Evolutionary conservation across 2,329 filamentous ascomycete species (phyloP), one percentile per base, ranked within the genome.

Genomic region (Talaromyces sp.): DNA sequence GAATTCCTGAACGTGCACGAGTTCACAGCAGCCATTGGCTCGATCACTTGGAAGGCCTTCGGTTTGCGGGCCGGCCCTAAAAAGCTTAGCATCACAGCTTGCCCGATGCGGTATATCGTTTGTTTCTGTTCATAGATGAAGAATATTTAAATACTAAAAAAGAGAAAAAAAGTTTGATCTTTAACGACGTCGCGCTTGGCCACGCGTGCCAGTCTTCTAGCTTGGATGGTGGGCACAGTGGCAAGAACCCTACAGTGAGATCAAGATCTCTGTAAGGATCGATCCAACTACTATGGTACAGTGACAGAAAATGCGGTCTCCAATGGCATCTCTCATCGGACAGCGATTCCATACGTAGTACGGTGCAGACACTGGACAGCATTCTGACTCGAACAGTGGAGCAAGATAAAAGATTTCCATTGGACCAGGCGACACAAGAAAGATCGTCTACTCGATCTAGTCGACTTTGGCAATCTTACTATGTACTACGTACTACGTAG

Each of bases 31-130:
- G 11, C 16, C 37, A 60, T 65, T 31, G 27, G 27, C 27, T 31
- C 27, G 27, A 31, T 31, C 27, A 14, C 3, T 16, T 35, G 24
- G 2, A n/a, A 16, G n/a, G 24, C 37, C 37, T 59, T 31, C 47
- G 50, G 63, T 24, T 39, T 60, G 45, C 63, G 45, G 49, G 49
- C 59, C 59, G 39, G 35, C 41, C 62, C 63, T 62, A 65, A 62
- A 61, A 62, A 62, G 63, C 59, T 65, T 62, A 65, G 63, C 54
- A 47, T 57, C 35, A 45, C 33, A 41, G 19, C 5, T 33, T 59
- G 56, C 56, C 39, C 27, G 27, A 45, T 59, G 37, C 9, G 16
- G 56, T 31, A 59, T 45, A 27, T 59, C 37, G 22, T 43, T 13
- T 41, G 35, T 41, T 62, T 31, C 13, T 37, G 35, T 37, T 37